Percentiles rank a stretch among this genome's conserved stretches.
Conservation (phyloP, 2,329 filamentous ascomycete species). For the Stemphylium lycopersici region DNA sequence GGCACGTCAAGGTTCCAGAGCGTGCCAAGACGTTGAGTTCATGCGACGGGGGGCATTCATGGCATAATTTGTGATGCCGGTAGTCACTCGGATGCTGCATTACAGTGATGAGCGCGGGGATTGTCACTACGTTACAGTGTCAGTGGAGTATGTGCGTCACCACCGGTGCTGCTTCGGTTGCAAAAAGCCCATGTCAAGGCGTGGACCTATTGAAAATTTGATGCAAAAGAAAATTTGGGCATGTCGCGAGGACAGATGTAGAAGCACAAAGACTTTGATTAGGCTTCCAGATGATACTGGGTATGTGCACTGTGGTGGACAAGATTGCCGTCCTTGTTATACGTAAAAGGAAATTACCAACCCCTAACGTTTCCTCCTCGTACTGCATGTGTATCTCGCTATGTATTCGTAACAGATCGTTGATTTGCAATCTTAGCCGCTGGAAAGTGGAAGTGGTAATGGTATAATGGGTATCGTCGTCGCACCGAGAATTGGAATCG, state of each 20-base stretch:
- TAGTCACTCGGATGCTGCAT: background rate
- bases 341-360: slow-evolving; percentile 24
- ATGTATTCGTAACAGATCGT: slow-evolving; percentile 28
- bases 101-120: slow-evolving; percentile 1
- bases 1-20: slow-evolving; percentile 1
- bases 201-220: slow-evolving; percentile 13
- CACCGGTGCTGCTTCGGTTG: slow-evolving; percentile 13
- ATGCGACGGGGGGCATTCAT: slow-evolving; percentile 6
- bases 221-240: slow-evolving; percentile 4
- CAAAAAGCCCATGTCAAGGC: slow-evolving; percentile 1
- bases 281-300: slow-evolving; percentile 6
- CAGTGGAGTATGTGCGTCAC: slow-evolving; percentile 7
- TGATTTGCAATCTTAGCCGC: slow-evolving; percentile 34
- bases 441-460: slow-evolving; percentile 29
- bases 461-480: slow-evolving; percentile 49
- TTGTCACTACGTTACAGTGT: slow-evolving; percentile 13
- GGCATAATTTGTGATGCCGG: slow-evolving; percentile 2
- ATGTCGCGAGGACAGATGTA: background rate
- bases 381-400: slow-evolving; percentile 24
- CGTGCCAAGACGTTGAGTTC: slow-evolving; percentile 6
- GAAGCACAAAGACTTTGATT: slow-evolving; percentile 18
- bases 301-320: slow-evolving; percentile 9
- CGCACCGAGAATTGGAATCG: slow-evolving; percentile 32
- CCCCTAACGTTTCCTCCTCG: slow-evolving; percentile 16
- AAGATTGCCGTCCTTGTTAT: slow-evolving; percentile 18